Base-by-base conservation (phyloP, 768 basidiomycete species). In the Lentinus tigrinus region DNA sequence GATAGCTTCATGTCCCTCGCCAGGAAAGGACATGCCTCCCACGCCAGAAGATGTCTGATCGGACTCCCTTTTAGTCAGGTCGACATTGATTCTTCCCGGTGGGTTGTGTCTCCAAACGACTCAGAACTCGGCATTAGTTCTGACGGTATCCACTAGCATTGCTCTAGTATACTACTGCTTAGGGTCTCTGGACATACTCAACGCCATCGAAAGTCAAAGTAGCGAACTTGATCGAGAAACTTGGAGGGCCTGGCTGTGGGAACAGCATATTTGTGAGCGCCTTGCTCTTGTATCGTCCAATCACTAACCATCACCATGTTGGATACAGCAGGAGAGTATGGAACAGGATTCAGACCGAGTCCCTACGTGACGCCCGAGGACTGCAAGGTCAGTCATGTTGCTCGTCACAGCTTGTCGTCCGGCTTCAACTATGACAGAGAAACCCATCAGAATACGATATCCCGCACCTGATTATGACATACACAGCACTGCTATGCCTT, bases 401-500 rank as follows among this genome's bases (percentile, higher is more conserved):
- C 55, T 28, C 17, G 23, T 42, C 39, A 34, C 52, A 37, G 42
- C 40, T 8, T 34, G 27, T 21, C 31, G 34, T 34, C 58, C 56
- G 65, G 53, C n/a, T n/a, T n/a, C 63, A 38, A 34, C 46, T 44
- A 39, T 31, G 55, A 54, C 61, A 76, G 74, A 67, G 63, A 21
- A 66, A 71, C 24, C 78, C 81, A 63, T 71, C 75, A 10, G 77
- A 80, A 36, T 83, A 85, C 67, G 82, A 89, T 62, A 79, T 82
- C 17, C 90, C 92, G 0, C 89, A 98, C 70, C 76, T 98, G 16
- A 93, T 97, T 54, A 91, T 94, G 82, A 95, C 95, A 8, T 99
- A 98, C 67, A 93, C 94, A 1, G 93, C 95, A 0, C 70, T 99
- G 11, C 74, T 97, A 4, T 81, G 84, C 0, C 85, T 99, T 11